A percentile compares a stretch with the other conserved stretches of the same genome.
Evolutionary conservation across 495 filamentous ascomycete species (phyloP).

Genomic region (Talaromyces adpressus): DNA sequence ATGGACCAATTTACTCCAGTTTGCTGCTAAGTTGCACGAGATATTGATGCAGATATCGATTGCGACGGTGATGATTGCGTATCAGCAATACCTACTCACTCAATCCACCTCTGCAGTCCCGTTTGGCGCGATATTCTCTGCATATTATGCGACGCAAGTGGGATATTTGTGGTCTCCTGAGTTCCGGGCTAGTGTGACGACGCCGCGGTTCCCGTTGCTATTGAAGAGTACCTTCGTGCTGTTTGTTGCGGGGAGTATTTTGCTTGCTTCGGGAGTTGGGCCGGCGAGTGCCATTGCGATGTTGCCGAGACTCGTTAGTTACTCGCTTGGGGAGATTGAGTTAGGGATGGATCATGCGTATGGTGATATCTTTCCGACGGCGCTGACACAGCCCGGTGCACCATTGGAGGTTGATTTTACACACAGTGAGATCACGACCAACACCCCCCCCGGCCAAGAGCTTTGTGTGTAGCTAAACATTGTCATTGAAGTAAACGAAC

Average conservation of each 20-base stretch:
- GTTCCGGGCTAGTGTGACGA: not conserved
- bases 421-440: not conserved
- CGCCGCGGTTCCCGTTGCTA: not conserved
- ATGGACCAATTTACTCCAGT: constrained; percentile 3
- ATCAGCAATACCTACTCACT: constrained; percentile 6
- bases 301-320: constrained; percentile 1
- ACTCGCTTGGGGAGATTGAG: not conserved
- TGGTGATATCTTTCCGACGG: constrained; percentile 2
- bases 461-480: not conserved
- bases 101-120: not conserved
- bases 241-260: constrained; percentile 1
- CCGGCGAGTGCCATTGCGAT: constrained; percentile 6
- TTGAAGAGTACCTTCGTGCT: not conserved
- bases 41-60: constrained; percentile 5
- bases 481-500: not conserved
- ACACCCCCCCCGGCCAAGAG: not conserved
- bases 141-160: constrained; percentile 1
- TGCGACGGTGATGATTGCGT: not conserved
- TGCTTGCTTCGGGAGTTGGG: constrained; percentile 4
- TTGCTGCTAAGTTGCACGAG: constrained; percentile 1
- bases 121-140: constrained; percentile 2
- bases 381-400: not conserved
- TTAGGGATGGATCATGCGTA: not conserved
- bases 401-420: not conserved
- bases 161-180: constrained; percentile 2